Evolutionary conservation across 768 basidiomycete species (phyloP).

Genomic region (Russula sp.): DNA sequence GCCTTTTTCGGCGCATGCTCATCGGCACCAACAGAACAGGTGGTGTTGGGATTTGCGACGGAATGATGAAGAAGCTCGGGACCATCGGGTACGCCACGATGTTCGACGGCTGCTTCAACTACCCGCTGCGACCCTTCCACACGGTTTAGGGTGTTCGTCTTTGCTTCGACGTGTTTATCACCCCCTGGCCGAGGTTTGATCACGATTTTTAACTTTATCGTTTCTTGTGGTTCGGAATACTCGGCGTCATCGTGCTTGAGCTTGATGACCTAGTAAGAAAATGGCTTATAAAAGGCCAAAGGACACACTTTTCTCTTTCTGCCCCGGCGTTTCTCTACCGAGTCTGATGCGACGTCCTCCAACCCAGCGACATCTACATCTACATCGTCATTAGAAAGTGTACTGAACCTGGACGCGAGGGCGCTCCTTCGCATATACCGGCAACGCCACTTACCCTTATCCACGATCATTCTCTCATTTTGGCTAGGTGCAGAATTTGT

Average conservation of each 20-base stretch:
- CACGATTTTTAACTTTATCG: background rate
- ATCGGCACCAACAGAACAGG: background rate
- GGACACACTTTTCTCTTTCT: conserved; percentile 8
- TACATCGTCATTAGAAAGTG: background rate
- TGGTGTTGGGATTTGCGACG: background rate
- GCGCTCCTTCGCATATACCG: background rate
- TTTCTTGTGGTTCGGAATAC: background rate
- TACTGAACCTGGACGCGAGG: background rate
- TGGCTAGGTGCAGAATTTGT: background rate
- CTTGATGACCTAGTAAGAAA: conserved; percentile 2
- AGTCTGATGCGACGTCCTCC: background rate
- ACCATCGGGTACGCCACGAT: background rate
- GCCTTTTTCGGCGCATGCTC: conserved; percentile 2
- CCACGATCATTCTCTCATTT: background rate
- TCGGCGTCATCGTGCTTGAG: background rate
- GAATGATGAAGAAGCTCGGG: background rate
- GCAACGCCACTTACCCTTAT: conserved; percentile 5
- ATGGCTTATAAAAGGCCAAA: background rate
- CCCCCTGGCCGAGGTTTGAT: background rate
- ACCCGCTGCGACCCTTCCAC: background rate
- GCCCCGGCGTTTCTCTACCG: background rate
- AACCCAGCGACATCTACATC: background rate
- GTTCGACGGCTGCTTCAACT: background rate
- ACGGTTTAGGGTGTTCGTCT: background rate
- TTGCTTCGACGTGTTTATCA: background rate